A percentile compares a stretch with the other conserved stretches of the same genome.
Evolutionary conservation across 192 early-diverging fungal species (phyloP).

Genomic region (Backusella tuberculispora): DNA sequence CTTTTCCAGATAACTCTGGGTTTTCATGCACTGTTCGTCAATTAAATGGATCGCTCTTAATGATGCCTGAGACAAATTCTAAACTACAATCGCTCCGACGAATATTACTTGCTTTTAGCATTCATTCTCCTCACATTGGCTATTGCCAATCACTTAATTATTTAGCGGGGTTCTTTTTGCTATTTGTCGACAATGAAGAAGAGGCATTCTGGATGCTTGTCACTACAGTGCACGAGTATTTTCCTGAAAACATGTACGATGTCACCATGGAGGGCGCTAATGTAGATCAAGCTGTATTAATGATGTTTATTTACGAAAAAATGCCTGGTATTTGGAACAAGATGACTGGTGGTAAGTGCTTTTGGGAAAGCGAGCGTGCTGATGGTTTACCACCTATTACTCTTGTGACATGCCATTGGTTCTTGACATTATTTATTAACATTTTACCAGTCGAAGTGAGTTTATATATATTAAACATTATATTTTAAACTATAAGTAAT

Average conservation of each 20-base stretch:
- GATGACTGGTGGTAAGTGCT: slow-evolving; percentile 41
- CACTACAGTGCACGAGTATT: slow-evolving; percentile 70
- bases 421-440: slow-evolving; percentile 76
- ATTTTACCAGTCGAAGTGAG: slow-evolving; percentile 60
- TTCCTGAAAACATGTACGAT: slow-evolving; percentile 79
- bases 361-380: slow-evolving; percentile 47
- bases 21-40: slow-evolving; percentile 56
- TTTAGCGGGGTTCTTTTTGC: slow-evolving; percentile 71
- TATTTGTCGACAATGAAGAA: slow-evolving; percentile 75
- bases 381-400: slow-evolving; percentile 65
- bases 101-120: slow-evolving; percentile 71
- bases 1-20: slow-evolving; percentile 80
- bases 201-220: slow-evolving; percentile 84
- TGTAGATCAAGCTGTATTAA: slow-evolving; percentile 70
- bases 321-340: slow-evolving; percentile 53
- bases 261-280: slow-evolving; percentile 74
- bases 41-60: slow-evolving; percentile 13
- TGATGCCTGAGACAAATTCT: slow-evolving; percentile 48
- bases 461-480: background rate
- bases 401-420: slow-evolving; percentile 80
- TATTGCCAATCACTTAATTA: slow-evolving; percentile 89
- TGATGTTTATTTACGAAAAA: slow-evolving; percentile 54
- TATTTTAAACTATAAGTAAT: background rate
- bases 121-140: slow-evolving; percentile 74
- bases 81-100: slow-evolving; percentile 64